Percentiles rank a stretch among this genome's conserved stretches.
phyloP scores from a whole-genome alignment of 202 grass and related monocot species.

The Musa balbisiana region DNA sequence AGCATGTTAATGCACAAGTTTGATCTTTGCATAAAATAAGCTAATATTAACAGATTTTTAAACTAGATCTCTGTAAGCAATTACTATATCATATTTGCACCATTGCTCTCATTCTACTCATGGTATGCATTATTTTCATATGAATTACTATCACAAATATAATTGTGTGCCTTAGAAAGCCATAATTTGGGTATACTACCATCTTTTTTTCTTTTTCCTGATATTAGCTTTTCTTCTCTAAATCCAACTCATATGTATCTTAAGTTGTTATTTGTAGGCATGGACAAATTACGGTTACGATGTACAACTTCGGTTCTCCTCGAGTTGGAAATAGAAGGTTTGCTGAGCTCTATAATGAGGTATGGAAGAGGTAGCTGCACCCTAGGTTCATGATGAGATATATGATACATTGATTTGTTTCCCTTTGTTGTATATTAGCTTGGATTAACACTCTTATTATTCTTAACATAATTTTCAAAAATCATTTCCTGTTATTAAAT shows the following conservation, averaged over 20 bases:
- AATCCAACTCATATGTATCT: neutral
- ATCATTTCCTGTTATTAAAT: too few species aligned
- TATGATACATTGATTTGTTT: too few species aligned
- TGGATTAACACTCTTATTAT: neutral
- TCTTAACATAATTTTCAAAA: too few species aligned
- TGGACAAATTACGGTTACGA: constrained; percentile 59
- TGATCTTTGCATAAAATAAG: too few species aligned
- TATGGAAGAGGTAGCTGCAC: constrained; percentile 33
- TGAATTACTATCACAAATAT: neutral
- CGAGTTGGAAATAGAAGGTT: constrained; percentile 95
- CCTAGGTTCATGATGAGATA: neutral
- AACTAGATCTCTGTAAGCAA: too few species aligned
- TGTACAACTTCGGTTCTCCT: constrained; percentile 97
- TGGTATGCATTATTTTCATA: neutral
- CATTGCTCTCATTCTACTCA: too few species aligned
- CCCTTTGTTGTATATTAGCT: neutral
- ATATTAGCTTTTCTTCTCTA: neutral
- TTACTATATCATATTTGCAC: too few species aligned
- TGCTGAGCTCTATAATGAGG: constrained; percentile 82
- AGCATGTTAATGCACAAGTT: too few species aligned
- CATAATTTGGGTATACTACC: neutral
- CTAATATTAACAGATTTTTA: too few species aligned
- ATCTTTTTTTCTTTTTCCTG: neutral
- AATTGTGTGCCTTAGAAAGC: neutral
- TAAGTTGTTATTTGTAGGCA: constrained; percentile 42